phyloP scores from a whole-genome alignment of 768 basidiomycete genomes.

The Leucocoprinus sp. region DNA sequence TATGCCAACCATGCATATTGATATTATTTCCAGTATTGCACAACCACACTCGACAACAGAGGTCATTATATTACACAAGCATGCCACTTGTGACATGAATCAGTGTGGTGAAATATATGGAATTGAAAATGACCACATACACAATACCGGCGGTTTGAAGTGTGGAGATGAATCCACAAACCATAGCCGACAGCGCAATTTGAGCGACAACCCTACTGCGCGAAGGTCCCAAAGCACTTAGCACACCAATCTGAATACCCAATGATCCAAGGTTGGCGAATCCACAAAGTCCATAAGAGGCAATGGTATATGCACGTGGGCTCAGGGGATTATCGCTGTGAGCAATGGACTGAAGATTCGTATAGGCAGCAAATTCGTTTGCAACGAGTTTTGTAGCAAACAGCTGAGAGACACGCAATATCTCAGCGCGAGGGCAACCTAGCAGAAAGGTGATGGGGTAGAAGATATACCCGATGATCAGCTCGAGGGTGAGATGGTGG shows the following conservation, averaged over 20 bases:
- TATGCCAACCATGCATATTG: too few species aligned
- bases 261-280: conserved; percentile 84
- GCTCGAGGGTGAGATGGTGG: conserved; percentile 71
- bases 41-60: background rate
- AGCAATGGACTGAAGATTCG: conserved; percentile 44
- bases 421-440: conserved; percentile 75
- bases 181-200: conserved; percentile 46
- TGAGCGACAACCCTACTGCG: conserved; percentile 64
- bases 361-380: conserved; percentile 81
- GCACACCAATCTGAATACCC: conserved; percentile 67
- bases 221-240: conserved; percentile 38
- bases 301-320: conserved; percentile 70
- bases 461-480: conserved; percentile 80
- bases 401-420: conserved; percentile 70
- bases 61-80: conserved; percentile 24
- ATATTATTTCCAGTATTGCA: background rate
- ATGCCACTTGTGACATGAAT: conserved; percentile 30
- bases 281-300: conserved; percentile 83
- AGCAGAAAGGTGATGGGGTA: conserved; percentile 82
- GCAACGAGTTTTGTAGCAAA: conserved; percentile 84
- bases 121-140: conserved; percentile 19
- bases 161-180: conserved; percentile 25
- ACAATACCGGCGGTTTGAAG: conserved; percentile 28
- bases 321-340: conserved; percentile 45
- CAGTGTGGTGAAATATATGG: conserved; percentile 4